Evolutionary conservation across 805 yeast species (phyloP).

Genomic region (Kregervanrija delftensis): DNA sequence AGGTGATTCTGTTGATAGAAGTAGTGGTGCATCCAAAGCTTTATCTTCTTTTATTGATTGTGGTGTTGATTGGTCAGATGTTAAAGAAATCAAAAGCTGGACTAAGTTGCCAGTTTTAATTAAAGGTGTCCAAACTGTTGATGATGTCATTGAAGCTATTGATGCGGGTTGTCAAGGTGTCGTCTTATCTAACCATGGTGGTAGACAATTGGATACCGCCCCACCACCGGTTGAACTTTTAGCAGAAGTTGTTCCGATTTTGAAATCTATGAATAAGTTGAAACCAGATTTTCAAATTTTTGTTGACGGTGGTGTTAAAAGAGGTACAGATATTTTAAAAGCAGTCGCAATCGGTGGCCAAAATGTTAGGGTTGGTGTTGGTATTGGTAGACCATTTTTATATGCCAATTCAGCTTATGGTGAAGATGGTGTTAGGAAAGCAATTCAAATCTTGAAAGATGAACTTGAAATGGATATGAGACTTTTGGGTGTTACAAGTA

Average conservation of each 20-base stretch:
- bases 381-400: conserved; percentile 60
- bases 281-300: conserved; percentile 50
- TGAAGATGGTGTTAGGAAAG: conserved; percentile 54
- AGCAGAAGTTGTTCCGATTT: conserved; percentile 57
- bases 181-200: conserved; percentile 86
- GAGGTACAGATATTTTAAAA: conserved; percentile 61
- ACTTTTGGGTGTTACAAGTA: conserved; percentile 59
- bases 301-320: conserved; percentile 63
- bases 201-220: conserved; percentile 78
- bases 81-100: conserved; percentile 44
- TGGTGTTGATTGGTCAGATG: conserved; percentile 56
- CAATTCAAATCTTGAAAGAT: conserved; percentile 55
- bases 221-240: conserved; percentile 72
- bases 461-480: conserved; percentile 77
- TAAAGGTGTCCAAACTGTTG: conserved; percentile 81
- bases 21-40: conserved; percentile 83
- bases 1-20: conserved; percentile 46
- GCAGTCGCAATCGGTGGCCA: conserved; percentile 66
- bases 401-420: conserved; percentile 62
- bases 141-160: conserved; percentile 69
- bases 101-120: conserved; percentile 63
- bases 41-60: conserved; percentile 81
- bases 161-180: conserved; percentile 70
- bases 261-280: conserved; percentile 37
- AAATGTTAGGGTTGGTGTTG: conserved; percentile 66